Evolutionary conservation across 352 stramenopile species (phyloP), one percentile per base, ranked within the genome.

Genomic region (Phytopythium montanum): DNA sequence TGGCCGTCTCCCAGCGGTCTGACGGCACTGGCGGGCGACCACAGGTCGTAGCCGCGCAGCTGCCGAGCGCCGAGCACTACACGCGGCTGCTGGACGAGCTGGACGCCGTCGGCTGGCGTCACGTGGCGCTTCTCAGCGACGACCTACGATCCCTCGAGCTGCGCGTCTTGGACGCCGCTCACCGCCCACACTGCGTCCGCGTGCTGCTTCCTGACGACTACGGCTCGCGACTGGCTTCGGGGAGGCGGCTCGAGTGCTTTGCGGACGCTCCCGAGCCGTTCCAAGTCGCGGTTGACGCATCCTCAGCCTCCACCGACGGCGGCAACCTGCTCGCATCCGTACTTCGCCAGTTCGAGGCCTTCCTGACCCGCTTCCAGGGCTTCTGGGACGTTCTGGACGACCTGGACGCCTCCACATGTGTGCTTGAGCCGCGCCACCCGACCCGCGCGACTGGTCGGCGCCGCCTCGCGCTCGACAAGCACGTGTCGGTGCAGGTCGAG

Each of bases 371-470:
- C 13, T 92, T 83, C 68, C 84, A 94, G 66, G 38, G n/a, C 0
- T 95, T 95, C 60, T 95, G 87, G 85, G 72, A 90, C 45, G 75
- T 76, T 0, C 46, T 95, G 14, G 85, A 95, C 53, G 81, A 77
- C n/a, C 26, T 95, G 2, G 85, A 94, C 69, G 70, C 70, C 19
- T 61, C 73, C 4, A 87, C 77, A 34, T 94, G 82, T 61, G 87
- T 95, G 10, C 45, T 95, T 29, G 84, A 95, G 69, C 87, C 84
- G 0, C 75, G 88, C 18, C 74, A 76, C 23, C 78, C 85, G 5
- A 86, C 79, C 5, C 76, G 85, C 56, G 76, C 79, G 14, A 90
- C 76, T 5, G 84, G 79, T 13, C 60, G 81, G 28, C 70, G 87
- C 4, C 70, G 87, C 1, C 41, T 95, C 19, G 87, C 86, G 5